Base-by-base conservation (phyloP, 495 filamentous ascomycete species). In the Glutinoglossum americanum region DNA sequence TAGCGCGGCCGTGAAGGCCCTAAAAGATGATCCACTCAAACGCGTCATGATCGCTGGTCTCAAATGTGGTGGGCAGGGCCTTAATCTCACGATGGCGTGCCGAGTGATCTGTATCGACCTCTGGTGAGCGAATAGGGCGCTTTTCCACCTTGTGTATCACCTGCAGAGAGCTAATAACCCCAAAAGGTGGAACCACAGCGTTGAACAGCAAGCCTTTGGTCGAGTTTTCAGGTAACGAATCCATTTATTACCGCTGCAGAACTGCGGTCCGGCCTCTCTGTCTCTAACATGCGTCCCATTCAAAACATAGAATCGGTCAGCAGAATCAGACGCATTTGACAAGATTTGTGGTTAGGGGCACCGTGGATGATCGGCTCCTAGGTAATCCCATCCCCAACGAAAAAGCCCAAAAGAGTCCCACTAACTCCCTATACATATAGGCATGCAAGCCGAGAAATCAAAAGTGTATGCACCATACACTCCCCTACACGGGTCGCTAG, bases 31-130 rank as follows among this genome's bases (percentile, higher is more conserved):
- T 45, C 39, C 54, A 1, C 21, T 62, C 1, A 62, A 57, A 27
- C 59, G 62, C 41, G 55, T 72, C 23, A 35, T 73, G 44, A 37
- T 72, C 9, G 66, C 70, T 1, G 64, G 62, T 3, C 59, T 72
- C 21, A 65, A 61, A 27, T 66, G 63, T 33, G 70, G 70, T 41
- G 59, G 59, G 13, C 19, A 37, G 30, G 69, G 66, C 1, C 54
- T 67, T 49, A 73, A 73, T 58, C 58, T 72, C 17, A 70, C 68
- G 1, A 68, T 68, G 62, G 70, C 70, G 8, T 53, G 32, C 30
- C 57, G 57, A 59, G 48, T 59, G 19, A 56, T 59, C 10, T 53
- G 54, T 21, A 35, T 60, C 21, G 59, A 57, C 28, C 54, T 60
- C 7, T 60, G 59, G 56, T 53, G 3, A 56, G 30, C 23, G 41